Evolutionary conservation across 2,329 filamentous ascomycete species (phyloP).

Genomic region (Sporothrix pseudoabietina): DNA sequence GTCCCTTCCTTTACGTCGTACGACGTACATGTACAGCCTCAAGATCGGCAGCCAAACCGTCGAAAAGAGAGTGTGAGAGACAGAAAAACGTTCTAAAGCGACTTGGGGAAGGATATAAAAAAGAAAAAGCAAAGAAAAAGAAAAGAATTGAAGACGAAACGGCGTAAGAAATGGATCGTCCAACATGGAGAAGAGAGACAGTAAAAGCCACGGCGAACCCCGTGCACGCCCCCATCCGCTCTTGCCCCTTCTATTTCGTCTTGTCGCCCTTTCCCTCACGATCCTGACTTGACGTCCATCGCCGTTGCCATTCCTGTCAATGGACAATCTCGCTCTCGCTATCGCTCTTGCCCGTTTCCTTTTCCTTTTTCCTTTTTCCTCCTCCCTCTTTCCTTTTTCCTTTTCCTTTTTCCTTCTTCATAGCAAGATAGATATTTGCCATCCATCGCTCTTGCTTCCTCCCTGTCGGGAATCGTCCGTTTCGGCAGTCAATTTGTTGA

Average conservation of each 20-base stretch:
- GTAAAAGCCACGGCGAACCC: slow-evolving; percentile 1
- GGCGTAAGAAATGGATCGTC: slow-evolving; percentile 11
- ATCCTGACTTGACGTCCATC: background rate
- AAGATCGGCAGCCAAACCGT: background rate
- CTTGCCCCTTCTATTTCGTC: background rate
- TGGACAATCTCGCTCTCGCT: background rate
- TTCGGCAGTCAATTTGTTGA: too few species aligned
- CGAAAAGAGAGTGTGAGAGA: background rate
- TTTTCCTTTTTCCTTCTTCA: too few species aligned
- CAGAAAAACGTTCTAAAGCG: background rate
- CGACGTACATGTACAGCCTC: too few species aligned
- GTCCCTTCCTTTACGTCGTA: background rate
- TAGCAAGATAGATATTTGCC: too few species aligned
- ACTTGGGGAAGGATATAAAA: background rate
- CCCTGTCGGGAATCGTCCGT: too few species aligned
- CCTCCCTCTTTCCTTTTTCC: too few species aligned
- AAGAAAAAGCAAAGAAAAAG: too few species aligned
- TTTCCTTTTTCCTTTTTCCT: background rate
- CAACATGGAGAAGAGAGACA: slow-evolving; percentile 16
- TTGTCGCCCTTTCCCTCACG: background rate
- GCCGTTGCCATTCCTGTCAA: slow-evolving; percentile 11
- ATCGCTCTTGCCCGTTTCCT: background rate
- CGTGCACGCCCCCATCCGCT: slow-evolving; percentile 6
- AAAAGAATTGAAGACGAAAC: background rate
- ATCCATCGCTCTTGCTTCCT: too few species aligned